Evolutionary conservation across 768 basidiomycete genomes (phyloP).

Genomic region (Lepiota subincarnata): DNA sequence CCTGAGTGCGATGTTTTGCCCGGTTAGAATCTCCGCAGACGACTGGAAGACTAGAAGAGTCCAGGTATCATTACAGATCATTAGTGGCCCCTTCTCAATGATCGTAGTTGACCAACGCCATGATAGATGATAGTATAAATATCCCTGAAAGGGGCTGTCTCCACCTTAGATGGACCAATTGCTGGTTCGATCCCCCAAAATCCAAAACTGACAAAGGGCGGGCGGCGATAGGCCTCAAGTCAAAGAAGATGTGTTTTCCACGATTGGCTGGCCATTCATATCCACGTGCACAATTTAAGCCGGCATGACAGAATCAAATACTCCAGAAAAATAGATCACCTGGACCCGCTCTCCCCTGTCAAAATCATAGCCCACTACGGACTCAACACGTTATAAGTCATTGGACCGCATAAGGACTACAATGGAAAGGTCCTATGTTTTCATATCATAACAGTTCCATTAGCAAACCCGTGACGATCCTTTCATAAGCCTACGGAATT

Average conservation of each 20-base stretch:
- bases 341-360: neutral
- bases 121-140: too few species aligned
- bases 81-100: too few species aligned
- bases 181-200: too few species aligned
- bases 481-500: conserved; percentile 1
- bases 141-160: too few species aligned
- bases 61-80: too few species aligned
- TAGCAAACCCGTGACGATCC: neutral
- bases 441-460: neutral
- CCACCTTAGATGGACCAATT: too few species aligned
- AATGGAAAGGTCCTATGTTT: neutral
- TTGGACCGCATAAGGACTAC: neutral
- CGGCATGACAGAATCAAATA: conserved; percentile 4
- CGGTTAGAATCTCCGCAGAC: too few species aligned
- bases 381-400: too few species aligned
- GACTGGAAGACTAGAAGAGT: too few species aligned
- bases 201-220: neutral
- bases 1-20: too few species aligned
- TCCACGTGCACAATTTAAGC: neutral
- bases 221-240: neutral
- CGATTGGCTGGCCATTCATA: neutral
- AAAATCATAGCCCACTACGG: neutral
- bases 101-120: too few species aligned
- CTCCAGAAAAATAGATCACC: neutral
- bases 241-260: neutral